These are phyloP conservation scores for Lachancea cidri DNA, from an alignment of 805 yeast species.

Conservation along the genomic window DNA sequence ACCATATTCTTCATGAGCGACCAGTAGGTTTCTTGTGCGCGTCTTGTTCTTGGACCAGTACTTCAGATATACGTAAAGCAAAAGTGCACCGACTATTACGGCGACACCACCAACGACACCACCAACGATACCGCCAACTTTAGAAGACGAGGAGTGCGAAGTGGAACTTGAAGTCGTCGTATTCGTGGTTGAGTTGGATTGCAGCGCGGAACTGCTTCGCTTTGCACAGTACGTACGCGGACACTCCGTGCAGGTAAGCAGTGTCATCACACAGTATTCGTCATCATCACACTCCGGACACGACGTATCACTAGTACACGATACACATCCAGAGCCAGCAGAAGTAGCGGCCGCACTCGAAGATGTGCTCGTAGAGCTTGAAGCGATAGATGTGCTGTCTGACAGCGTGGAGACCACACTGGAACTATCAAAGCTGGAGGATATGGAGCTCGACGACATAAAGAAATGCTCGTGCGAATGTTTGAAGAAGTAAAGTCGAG, in stretches of 20 bases:
- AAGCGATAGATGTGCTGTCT: neutral
- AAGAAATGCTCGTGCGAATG: too few species aligned
- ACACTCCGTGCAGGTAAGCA: slow-evolving; percentile 54
- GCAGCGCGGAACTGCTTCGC: slow-evolving; percentile 7
- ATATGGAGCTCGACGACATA: neutral
- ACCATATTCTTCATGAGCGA: slow-evolving; percentile 28
- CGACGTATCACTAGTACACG: slow-evolving; percentile 35
- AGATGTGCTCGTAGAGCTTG: neutral
- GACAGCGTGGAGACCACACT: neutral
- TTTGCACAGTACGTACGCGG: slow-evolving; percentile 49
- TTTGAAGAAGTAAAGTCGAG: too few species aligned
- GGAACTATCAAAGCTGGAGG: neutral
- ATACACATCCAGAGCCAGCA: slow-evolving; percentile 36
- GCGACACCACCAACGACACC: slow-evolving; percentile 45
- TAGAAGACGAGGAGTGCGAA: slow-evolving; percentile 10
- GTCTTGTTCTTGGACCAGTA: slow-evolving; percentile 37
- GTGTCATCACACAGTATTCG: slow-evolving; percentile 50
- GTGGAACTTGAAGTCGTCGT: slow-evolving; percentile 4
- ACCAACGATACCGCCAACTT: slow-evolving; percentile 68
- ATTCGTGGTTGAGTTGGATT: neutral
- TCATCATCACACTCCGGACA: slow-evolving; percentile 53
- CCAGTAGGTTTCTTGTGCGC: slow-evolving; percentile 16
- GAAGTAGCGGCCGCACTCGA: slow-evolving; percentile 7
- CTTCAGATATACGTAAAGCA: slow-evolving; percentile 37
- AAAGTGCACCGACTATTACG: slow-evolving; percentile 32